Conservation (phyloP, 306 rosid genomes). For the Begonia fuchsioides region DNA sequence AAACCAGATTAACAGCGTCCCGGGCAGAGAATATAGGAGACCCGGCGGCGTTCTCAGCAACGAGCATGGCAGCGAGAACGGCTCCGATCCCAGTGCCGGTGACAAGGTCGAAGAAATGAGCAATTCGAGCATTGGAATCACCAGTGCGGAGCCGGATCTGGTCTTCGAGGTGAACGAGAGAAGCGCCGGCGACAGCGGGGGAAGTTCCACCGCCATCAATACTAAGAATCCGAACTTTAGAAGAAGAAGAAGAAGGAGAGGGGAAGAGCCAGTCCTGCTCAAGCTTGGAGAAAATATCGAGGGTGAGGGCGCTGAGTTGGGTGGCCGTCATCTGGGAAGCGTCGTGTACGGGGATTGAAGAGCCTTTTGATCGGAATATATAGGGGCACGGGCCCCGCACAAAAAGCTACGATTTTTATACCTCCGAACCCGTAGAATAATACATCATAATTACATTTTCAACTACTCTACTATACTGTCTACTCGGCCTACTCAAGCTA, state of each 20-base stretch:
- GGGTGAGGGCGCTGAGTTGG: slow-evolving; percentile 44
- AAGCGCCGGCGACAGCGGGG: slow-evolving; percentile 55
- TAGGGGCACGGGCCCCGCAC: too few species aligned
- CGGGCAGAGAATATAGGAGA: slow-evolving; percentile 56
- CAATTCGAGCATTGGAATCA: slow-evolving; percentile 54
- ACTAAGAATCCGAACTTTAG: slow-evolving; percentile 71
- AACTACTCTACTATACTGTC: too few species aligned
- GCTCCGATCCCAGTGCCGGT: slow-evolving; percentile 86
- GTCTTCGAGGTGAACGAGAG: slow-evolving; percentile 67
- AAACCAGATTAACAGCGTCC: slow-evolving; percentile 35
- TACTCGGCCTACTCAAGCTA: too few species aligned
- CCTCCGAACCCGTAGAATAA: too few species aligned
- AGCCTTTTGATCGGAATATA: too few species aligned
- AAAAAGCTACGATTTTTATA: too few species aligned
- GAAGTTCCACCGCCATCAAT: slow-evolving; percentile 87
- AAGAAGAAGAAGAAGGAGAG: slow-evolving; percentile 26
- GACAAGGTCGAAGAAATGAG: slow-evolving; percentile 68
- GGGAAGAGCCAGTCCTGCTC: slow-evolving; percentile 93
- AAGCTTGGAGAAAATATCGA: slow-evolving; percentile 76
- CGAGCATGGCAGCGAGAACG: slow-evolving; percentile 65
- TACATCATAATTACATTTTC: too few species aligned
- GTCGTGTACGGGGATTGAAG: too few species aligned
- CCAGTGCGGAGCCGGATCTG: slow-evolving; percentile 80
- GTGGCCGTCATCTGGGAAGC: too few species aligned
- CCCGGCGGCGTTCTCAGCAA: slow-evolving; percentile 47